phyloP scores from a whole-genome alignment of 192 early-diverging fungal species.

The Coemansia pectinata region DNA sequence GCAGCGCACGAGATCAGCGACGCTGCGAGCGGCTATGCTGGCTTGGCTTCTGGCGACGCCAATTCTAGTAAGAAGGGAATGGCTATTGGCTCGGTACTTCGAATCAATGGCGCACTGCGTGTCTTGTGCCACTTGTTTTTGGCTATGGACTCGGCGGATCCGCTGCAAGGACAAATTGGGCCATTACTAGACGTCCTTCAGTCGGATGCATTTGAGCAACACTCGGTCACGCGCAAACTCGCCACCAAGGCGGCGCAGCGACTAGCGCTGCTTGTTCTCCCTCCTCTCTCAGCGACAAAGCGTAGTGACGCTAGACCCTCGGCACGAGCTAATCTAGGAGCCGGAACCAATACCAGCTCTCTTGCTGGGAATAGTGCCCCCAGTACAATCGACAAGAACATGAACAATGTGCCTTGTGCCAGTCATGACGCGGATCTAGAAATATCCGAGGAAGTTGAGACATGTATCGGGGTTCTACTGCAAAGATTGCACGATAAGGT shows the following conservation, averaged over 20 bases:
- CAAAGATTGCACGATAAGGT: constrained; percentile 79
- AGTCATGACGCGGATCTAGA: constrained; percentile 63
- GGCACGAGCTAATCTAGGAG: constrained; percentile 20
- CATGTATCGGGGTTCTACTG: constrained; percentile 80
- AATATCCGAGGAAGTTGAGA: constrained; percentile 80
- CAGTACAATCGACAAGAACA: not conserved
- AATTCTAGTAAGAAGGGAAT: constrained; percentile 8
- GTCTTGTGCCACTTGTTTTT: constrained; percentile 44
- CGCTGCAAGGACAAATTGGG: constrained; percentile 16
- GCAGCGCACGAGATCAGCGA: constrained; percentile 41
- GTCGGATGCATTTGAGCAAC: constrained; percentile 59
- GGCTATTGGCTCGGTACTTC: constrained; percentile 24
- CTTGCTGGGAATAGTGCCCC: not conserved
- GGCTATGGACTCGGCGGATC: constrained; percentile 33
- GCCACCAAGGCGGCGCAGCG: constrained; percentile 82
- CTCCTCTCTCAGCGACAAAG: constrained; percentile 64
- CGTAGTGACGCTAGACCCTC: constrained; percentile 58
- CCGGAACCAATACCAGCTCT: not conserved
- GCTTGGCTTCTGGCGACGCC: not conserved
- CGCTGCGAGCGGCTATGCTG: not conserved
- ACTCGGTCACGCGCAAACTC: constrained; percentile 78
- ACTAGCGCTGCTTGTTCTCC: constrained; percentile 76
- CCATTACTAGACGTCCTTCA: constrained; percentile 39
- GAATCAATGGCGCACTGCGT: constrained; percentile 47
- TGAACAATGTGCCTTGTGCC: not conserved